Percentiles rank a stretch among this genome's conserved stretches.
phyloP scores from a whole-genome alignment of 2,329 filamentous ascomycete genomes.

The Diaporthe capsici region DNA sequence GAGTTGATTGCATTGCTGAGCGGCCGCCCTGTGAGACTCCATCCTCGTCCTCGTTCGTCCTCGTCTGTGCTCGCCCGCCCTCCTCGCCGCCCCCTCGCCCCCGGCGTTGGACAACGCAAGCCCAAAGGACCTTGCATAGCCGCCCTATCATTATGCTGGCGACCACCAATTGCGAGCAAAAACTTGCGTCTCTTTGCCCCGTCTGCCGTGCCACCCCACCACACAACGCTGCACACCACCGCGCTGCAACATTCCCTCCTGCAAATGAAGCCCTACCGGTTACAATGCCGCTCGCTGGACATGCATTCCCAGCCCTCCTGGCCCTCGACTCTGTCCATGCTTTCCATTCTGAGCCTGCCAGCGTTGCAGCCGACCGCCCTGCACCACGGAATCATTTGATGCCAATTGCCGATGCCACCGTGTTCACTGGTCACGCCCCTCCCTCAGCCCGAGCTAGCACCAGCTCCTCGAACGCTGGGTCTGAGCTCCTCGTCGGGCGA shows the following conservation, averaged over 20 bases:
- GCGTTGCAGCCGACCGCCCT: conserved; percentile 24
- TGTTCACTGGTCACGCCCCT: conserved; percentile 19
- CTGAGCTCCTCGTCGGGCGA: conserved; percentile 25
- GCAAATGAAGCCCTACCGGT: conserved; percentile 25
- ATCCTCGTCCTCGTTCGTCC: conserved; percentile 18
- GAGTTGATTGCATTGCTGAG: conserved; percentile 24
- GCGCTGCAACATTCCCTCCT: neutral
- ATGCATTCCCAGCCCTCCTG: conserved; percentile 13
- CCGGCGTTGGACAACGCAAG: conserved; percentile 20
- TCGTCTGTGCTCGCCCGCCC: neutral
- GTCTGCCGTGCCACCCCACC: conserved; percentile 28
- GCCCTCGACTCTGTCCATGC: neutral
- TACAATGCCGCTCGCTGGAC: conserved; percentile 18
- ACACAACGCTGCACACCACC: conserved; percentile 11
- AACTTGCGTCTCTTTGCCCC: neutral
- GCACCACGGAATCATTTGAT: conserved; percentile 10
- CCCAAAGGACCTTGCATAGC: conserved; percentile 30
- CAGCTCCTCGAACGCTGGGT: conserved; percentile 20
- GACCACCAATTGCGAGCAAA: conserved; percentile 13
- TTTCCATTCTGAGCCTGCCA: conserved; percentile 28
- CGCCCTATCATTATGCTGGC: conserved; percentile 20
- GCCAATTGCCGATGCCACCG: conserved; percentile 30
- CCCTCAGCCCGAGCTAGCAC: conserved; percentile 9
- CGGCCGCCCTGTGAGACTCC: conserved; percentile 32
- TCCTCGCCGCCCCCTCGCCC: neutral